Percentiles rank a stretch among this genome's conserved stretches.
Conservation (phyloP, 306 rosid species). For the Lagenaria siceraria region DNA sequence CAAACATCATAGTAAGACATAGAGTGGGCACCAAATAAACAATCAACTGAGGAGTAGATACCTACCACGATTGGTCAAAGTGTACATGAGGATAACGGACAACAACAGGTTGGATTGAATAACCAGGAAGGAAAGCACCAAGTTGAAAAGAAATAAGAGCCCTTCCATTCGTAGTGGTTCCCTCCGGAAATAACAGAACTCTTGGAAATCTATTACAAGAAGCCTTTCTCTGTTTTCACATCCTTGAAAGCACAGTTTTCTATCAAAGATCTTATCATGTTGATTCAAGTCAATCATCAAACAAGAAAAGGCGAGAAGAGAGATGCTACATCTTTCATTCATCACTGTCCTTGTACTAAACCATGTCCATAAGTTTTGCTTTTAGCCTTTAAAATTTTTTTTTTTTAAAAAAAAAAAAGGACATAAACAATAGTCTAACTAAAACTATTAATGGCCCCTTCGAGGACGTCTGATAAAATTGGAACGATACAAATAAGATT, state of each 20-base stretch:
- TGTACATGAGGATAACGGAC: conserved; percentile 96
- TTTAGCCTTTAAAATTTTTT: neutral
- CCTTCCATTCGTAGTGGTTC: conserved; percentile 93
- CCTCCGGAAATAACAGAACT: conserved; percentile 92
- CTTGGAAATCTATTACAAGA: conserved; percentile 73
- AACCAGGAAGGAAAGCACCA: conserved; percentile 86
- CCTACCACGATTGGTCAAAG: conserved; percentile 97
- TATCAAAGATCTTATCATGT: conserved; percentile 83
- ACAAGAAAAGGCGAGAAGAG: neutral
- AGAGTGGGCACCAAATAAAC: conserved; percentile 13
- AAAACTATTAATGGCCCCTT: too few relatives aligned
- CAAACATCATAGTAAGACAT: conserved; percentile 1
- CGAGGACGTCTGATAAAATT: too few relatives aligned
- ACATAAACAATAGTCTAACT: neutral
- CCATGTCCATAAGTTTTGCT: neutral
- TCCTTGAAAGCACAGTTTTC: conserved; percentile 91
- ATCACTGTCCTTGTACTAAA: neutral
- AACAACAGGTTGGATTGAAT: conserved; percentile 72
- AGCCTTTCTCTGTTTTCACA: conserved; percentile 96
- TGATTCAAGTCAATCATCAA: conserved; percentile 20
- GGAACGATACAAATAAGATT: too few relatives aligned
- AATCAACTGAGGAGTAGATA: conserved; percentile 9
- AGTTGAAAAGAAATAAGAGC: conserved; percentile 85
- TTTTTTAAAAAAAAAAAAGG: too few relatives aligned
- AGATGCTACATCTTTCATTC: neutral